Evolutionary conservation across 2,329 filamentous ascomycete genomes (phyloP), one percentile per base, ranked within the genome.

Genomic region (Fusarium sulawesiense): DNA sequence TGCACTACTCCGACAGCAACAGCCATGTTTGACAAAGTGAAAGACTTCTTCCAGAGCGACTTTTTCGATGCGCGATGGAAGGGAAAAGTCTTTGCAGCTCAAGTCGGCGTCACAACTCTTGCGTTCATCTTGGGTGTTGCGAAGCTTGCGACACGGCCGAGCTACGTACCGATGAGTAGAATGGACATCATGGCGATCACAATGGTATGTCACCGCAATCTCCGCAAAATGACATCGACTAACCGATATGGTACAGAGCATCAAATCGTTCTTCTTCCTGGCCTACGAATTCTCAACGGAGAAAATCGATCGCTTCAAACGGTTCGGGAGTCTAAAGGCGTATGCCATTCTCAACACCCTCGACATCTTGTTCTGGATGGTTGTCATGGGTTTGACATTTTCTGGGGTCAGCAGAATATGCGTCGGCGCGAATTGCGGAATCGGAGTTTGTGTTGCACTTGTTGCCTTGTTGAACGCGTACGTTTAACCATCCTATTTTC

Each of bases 331-430:
- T 13, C 56, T 74, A 2, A 75, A 76, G 10, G 68, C 75, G 5
- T 71, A 73, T 14, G 62, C 68, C 0, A 60, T 77, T 2, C 56
- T 76, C 18, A 76, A 76, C 56, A 69, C 70, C 1, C 46, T 76
- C 11, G 75, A 76, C 27, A 67, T 74, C 2, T 14, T 74, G 10
- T 77, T 77, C 27, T 77, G 75, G 75, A 63, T 64, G 46, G 76
- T 71, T 0, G 73, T 78, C 1, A 50, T 74, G 27, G 69, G 76
- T 2, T 32, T 77, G n/a, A 62, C 64, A 0, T 69, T 75, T 2
- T 66, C 59, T 10, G 68, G 65, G 0, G 56, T 69, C 11, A 68
- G 64, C 10, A 23, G 1, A 13, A 65, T 64, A 2, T 73, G 68
- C 3, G 10, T 66, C 8, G 71, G 71, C 11, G 48, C 56, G 1